phyloP scores from a whole-genome alignment of 495 filamentous ascomycete genomes.

The Tuber borchii region DNA sequence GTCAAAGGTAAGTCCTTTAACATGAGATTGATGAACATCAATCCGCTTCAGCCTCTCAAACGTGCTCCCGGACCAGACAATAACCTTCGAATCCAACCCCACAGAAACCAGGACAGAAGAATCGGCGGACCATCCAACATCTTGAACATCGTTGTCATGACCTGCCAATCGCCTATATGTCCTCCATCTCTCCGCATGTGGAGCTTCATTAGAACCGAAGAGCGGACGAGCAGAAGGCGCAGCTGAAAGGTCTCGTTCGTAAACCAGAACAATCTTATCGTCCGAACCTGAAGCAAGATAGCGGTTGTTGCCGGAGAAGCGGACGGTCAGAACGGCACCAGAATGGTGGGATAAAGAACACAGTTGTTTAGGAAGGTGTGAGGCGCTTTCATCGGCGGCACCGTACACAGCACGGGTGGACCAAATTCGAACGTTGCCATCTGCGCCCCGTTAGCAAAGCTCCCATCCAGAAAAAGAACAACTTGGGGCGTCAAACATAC shows the following conservation, averaged over 20 bases:
- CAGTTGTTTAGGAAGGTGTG: slow-evolving; percentile 78
- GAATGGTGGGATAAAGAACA: slow-evolving; percentile 98
- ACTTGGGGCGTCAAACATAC: slow-evolving; percentile 14
- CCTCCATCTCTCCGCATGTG: slow-evolving; percentile 94
- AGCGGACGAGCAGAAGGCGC: slow-evolving; percentile 22
- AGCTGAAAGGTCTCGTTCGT: slow-evolving; percentile 61
- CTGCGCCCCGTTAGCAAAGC: slow-evolving; percentile 45
- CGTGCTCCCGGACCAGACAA: slow-evolving; percentile 94
- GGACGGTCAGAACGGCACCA: slow-evolving; percentile 91
- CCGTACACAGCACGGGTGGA: slow-evolving; percentile 88
- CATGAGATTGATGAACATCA: slow-evolving; percentile 85
- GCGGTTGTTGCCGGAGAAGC: slow-evolving; percentile 86
- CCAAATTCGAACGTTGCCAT: slow-evolving; percentile 96
- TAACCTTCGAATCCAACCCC: slow-evolving; percentile 93
- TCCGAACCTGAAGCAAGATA: slow-evolving; percentile 95
- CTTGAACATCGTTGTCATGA: slow-evolving; percentile 97
- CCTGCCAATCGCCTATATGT: slow-evolving; percentile 85
- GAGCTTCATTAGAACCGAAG: slow-evolving; percentile 78
- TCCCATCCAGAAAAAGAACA: slow-evolving; percentile 38
- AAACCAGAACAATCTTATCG: slow-evolving; percentile 97
- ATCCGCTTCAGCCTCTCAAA: slow-evolving; percentile 96
- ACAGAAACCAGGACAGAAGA: slow-evolving; percentile 93
- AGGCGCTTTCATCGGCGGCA: slow-evolving; percentile 58
- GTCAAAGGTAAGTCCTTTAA: slow-evolving; percentile 97
- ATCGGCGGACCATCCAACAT: slow-evolving; percentile 94